Conservation (phyloP, 495 filamentous ascomycete species). For the Lasiosphaeria miniovina region DNA sequence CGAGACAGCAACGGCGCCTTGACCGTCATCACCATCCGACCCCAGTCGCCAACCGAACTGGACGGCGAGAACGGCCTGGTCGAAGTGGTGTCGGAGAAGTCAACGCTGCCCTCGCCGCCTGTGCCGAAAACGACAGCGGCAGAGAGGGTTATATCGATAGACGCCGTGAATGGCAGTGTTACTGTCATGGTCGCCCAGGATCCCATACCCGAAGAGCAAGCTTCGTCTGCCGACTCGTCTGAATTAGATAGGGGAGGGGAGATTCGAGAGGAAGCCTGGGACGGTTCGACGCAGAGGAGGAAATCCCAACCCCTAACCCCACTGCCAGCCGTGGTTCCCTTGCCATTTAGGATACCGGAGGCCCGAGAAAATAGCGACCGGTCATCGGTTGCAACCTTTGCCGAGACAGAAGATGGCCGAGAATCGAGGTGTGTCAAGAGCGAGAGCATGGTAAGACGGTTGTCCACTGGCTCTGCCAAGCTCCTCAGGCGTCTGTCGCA, state of each 20-base stretch:
- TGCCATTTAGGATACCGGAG: conserved; percentile 58
- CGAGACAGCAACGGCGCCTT: conserved; percentile 32
- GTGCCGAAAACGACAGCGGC: conserved; percentile 23
- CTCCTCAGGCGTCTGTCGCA: conserved; percentile 48
- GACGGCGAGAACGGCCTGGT: conserved; percentile 23
- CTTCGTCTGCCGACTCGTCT: conserved; percentile 8
- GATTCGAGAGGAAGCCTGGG: background rate
- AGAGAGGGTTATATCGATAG: conserved; percentile 31
- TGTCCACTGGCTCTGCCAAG: conserved; percentile 46
- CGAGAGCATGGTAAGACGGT: conserved; percentile 37
- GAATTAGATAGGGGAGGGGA: background rate
- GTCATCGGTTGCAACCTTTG: conserved; percentile 62
- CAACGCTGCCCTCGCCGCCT: conserved; percentile 17
- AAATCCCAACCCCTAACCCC: conserved; percentile 3
- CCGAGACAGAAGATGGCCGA: conserved; percentile 41
- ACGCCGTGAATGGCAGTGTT: conserved; percentile 24
- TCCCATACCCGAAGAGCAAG: conserved; percentile 18
- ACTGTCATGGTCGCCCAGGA: conserved; percentile 42
- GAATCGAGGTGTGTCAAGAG: conserved; percentile 19
- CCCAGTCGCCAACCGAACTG: conserved; percentile 17
- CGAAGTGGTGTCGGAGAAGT: conserved; percentile 27
- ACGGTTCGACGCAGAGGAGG: conserved; percentile 6
- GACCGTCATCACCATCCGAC: conserved; percentile 12
- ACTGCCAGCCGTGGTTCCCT: conserved; percentile 48
- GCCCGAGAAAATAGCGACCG: conserved; percentile 44